Conservation (phyloP, 73 alveolate species). For the Tetrahymena elliotti region DNA sequence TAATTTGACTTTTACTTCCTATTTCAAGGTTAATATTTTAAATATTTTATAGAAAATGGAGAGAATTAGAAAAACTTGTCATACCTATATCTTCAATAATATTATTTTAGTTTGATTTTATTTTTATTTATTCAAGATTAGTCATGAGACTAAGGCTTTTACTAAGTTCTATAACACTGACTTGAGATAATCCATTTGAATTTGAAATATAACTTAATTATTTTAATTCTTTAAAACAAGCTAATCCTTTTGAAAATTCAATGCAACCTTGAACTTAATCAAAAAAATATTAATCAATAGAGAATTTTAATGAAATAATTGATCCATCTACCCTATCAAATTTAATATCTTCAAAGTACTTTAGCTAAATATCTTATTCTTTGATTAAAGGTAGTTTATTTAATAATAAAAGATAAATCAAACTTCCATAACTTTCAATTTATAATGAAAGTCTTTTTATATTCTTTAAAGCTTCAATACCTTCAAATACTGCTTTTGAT, state of each 20-base stretch:
- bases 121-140: background rate
- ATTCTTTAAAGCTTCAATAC: background rate
- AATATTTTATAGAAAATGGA: too few species aligned
- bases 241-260: background rate
- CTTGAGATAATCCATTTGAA: background rate
- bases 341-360: background rate
- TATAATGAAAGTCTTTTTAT: background rate
- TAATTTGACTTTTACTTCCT: background rate
- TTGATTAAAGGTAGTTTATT: background rate
- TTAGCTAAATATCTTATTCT: background rate
- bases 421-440: background rate
- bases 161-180: background rate
- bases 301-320: too few species aligned
- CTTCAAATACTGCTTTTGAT: background rate
- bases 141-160: background rate
- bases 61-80: background rate
- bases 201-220: background rate
- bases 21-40: background rate
- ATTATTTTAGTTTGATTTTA: too few species aligned
- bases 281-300: background rate
- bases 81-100: background rate
- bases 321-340: background rate
- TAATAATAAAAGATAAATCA: background rate
- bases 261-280: background rate
- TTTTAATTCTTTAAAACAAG: background rate